Evolutionary conservation across 768 basidiomycete genomes (phyloP), one percentile per base, ranked within the genome.

Genomic region (Russula sp.): DNA sequence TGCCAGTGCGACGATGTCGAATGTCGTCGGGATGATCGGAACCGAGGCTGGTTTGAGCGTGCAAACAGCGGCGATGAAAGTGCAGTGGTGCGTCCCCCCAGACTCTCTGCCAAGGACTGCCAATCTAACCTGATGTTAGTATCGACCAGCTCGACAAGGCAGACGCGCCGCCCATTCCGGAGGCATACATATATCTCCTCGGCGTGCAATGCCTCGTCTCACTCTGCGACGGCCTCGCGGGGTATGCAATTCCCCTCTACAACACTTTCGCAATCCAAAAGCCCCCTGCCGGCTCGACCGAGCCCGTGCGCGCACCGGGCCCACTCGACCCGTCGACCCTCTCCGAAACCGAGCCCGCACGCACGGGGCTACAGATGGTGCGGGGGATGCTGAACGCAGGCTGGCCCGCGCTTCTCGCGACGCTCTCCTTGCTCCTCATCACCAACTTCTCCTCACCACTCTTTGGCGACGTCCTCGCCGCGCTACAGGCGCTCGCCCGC

Each of bases 111-210:
- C 3, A 10, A 7, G 4, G 5, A 11, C 29, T 41, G 61, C 59
- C 42, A 42, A 59, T 53, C 35, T 6, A 46, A 36, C 25, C 25
- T 41, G 8, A 7, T 20, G 25, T 25, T 42, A 97, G 95, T 71
- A 98, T 99, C 67, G 96, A 99, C 71, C 96, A 98, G 72, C 83
- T 98, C 13, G 96, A n/a, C n/a, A n/a, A n/a, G n/a, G n/a, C n/a
- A n/a, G n/a, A n/a, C n/a, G n/a, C n/a, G n/a, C n/a, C n/a, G n/a
- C n/a, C n/a, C n/a, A n/a, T n/a, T n/a, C n/a, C n/a, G n/a, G n/a
- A n/a, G n/a, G n/a, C n/a, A n/a, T n/a, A n/a, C n/a, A n/a, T n/a
- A n/a, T n/a, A n/a, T n/a, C n/a, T n/a, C n/a, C n/a, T n/a, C n/a
- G n/a, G n/a, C n/a, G n/a, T n/a, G n/a, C n/a, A n/a, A n/a, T n/a